Evolutionary conservation across 768 basidiomycete species (phyloP).

Genomic region (Amanita rimosa): DNA sequence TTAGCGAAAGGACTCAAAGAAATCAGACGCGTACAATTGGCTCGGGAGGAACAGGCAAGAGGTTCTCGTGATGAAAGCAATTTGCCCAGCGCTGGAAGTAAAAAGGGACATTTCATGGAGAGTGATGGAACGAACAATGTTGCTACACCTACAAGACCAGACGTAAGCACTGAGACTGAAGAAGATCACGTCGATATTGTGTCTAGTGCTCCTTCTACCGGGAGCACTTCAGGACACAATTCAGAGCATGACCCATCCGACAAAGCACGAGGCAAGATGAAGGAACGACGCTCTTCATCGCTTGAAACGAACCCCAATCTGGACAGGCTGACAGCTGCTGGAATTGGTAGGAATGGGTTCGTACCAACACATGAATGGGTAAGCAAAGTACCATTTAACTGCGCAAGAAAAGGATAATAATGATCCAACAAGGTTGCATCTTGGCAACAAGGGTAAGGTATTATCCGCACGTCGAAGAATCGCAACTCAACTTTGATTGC

Average conservation of each 20-base stretch:
- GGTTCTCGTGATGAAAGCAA: slow-evolving; percentile 30
- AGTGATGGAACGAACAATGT: slow-evolving; percentile 23
- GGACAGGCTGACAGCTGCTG: slow-evolving; percentile 54
- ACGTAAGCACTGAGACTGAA: slow-evolving; percentile 9
- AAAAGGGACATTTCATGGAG: slow-evolving; percentile 58
- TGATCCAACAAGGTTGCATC: slow-evolving; percentile 56
- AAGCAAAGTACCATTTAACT: slow-evolving; percentile 11
- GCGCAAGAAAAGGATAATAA: neutral
- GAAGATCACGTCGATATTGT: neutral
- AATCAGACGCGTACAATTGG: slow-evolving; percentile 61
- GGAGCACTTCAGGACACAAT: neutral
- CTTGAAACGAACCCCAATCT: slow-evolving; percentile 40
- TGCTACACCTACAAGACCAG: slow-evolving; percentile 15
- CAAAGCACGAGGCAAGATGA: slow-evolving; percentile 89
- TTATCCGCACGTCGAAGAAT: slow-evolving; percentile 4
- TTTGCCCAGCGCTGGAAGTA: slow-evolving; percentile 34
- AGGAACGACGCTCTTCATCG: slow-evolving; percentile 50
- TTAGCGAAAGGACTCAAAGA: slow-evolving; percentile 78
- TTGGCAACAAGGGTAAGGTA: slow-evolving; percentile 86
- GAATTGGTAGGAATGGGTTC: slow-evolving; percentile 84
- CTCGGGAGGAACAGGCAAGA: slow-evolving; percentile 55
- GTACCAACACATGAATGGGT: slow-evolving; percentile 98
- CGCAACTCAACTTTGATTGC: slow-evolving; percentile 6
- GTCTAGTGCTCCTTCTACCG: neutral
- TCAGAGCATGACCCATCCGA: slow-evolving; percentile 40